Percentiles rank a stretch among this genome's conserved stretches.
These are phyloP conservation scores for Ramalina intermedia DNA, from an alignment of 495 filamentous ascomycete species.

Conservation along the genomic window DNA sequence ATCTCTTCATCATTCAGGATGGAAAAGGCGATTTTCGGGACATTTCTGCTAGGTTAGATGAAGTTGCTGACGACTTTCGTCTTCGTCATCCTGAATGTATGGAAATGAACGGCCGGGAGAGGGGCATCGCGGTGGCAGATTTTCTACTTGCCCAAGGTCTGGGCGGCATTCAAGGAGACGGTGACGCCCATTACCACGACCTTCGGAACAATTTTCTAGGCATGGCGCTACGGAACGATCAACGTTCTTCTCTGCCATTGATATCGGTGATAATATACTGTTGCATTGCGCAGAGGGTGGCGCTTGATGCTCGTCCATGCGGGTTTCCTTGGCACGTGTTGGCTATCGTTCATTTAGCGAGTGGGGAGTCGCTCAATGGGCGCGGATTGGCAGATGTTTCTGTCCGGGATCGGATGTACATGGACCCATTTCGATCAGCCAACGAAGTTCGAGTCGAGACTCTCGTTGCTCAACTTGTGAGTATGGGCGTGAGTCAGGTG, in stretches of 20 bases:
- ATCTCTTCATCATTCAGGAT: slow-evolving; percentile 69
- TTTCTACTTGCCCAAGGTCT: slow-evolving; percentile 54
- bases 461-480: slow-evolving; percentile 43
- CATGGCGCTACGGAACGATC: slow-evolving; percentile 40
- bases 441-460: slow-evolving; percentile 45
- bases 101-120: slow-evolving; percentile 41
- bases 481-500: slow-evolving; percentile 41
- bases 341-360: slow-evolving; percentile 47
- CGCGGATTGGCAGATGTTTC: slow-evolving; percentile 29
- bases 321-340: slow-evolving; percentile 71
- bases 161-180: slow-evolving; percentile 45
- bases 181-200: slow-evolving; percentile 53
- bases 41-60: slow-evolving; percentile 48
- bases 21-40: slow-evolving; percentile 58
- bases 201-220: slow-evolving; percentile 79
- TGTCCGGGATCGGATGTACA: slow-evolving; percentile 48
- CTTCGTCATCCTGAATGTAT: slow-evolving; percentile 31
- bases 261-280: slow-evolving; percentile 65
- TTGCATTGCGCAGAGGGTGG: slow-evolving; percentile 47
- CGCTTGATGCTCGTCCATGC: slow-evolving; percentile 56
- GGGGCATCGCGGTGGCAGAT: slow-evolving; percentile 48
- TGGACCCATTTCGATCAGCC: slow-evolving; percentile 68
- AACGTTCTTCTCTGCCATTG: slow-evolving; percentile 62
- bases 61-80: slow-evolving; percentile 40
- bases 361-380: slow-evolving; percentile 49